Percentiles rank a stretch among this genome's conserved stretches.
phyloP scores from a whole-genome alignment of 2,329 filamentous ascomycete species.

The Colletotrichum ledebouriae region DNA sequence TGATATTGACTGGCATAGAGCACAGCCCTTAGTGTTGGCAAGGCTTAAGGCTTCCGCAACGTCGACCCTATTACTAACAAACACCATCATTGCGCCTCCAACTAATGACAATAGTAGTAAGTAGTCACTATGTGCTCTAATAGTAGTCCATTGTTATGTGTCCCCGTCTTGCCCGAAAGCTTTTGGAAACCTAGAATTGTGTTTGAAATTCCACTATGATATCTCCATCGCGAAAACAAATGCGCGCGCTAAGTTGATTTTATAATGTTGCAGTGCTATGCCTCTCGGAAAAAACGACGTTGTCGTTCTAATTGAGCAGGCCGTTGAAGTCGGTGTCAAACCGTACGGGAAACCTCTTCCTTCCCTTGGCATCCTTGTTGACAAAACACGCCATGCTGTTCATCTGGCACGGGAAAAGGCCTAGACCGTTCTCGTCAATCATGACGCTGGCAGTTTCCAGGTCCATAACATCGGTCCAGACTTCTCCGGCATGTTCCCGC shows the following conservation, averaged over 20 bases:
- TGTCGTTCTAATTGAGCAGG: conserved; percentile 10
- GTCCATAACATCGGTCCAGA: conserved; percentile 31
- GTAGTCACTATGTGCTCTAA: too few relatives aligned
- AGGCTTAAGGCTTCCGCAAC: too few relatives aligned
- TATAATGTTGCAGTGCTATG: background rate
- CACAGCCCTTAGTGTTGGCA: too few relatives aligned
- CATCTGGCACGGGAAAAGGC: conserved; percentile 16
- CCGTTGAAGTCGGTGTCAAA: conserved; percentile 31
- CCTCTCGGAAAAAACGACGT: background rate
- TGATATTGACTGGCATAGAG: too few relatives aligned
- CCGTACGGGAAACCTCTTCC: conserved; percentile 24
- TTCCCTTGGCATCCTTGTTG: conserved; percentile 27
- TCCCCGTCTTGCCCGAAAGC: too few relatives aligned
- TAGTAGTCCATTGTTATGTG: too few relatives aligned
- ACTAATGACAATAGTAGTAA: too few relatives aligned
- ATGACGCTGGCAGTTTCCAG: conserved; percentile 10
- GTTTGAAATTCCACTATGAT: background rate
- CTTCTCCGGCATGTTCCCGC: conserved; percentile 17
- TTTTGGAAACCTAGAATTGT: background rate
- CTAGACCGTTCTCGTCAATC: conserved; percentile 27
- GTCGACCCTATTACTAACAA: too few relatives aligned
- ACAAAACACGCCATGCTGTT: conserved; percentile 38
- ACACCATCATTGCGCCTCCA: too few relatives aligned
- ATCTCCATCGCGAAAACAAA: background rate
- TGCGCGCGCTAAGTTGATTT: background rate